Conservation (phyloP, 768 basidiomycete species). For the Phaeotremella skinneri region DNA sequence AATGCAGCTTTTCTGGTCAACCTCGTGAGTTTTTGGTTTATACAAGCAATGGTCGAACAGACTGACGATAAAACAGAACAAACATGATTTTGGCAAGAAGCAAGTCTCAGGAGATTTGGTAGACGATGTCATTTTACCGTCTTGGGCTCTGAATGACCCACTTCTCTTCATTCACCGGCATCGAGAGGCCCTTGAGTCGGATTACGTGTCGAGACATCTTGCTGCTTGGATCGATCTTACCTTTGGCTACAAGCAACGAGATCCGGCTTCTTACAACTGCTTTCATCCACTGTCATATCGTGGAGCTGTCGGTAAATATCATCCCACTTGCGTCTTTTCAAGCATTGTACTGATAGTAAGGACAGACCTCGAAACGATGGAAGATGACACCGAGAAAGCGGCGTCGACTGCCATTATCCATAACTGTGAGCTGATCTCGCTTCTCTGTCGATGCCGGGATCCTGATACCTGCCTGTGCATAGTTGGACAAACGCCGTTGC, state of each 20-base stretch:
- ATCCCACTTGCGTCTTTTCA: not conserved
- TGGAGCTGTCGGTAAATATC: constrained; percentile 62
- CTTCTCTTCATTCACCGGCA: constrained; percentile 76
- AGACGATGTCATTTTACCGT: constrained; percentile 81
- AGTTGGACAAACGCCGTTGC: constrained; percentile 91
- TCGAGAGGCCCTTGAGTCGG: constrained; percentile 79
- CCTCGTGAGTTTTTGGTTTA: constrained; percentile 34
- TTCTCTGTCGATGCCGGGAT: not conserved
- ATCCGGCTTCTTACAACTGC: constrained; percentile 71
- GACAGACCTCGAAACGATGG: constrained; percentile 78
- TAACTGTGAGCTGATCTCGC: constrained; percentile 63
- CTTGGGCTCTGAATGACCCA: constrained; percentile 83
- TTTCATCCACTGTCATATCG: constrained; percentile 94
- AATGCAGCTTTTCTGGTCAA: constrained; percentile 75
- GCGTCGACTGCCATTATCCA: constrained; percentile 94
- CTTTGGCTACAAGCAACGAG: constrained; percentile 64
- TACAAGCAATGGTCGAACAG: not conserved
- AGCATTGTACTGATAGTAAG: not conserved
- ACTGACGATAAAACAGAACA: constrained; percentile 31
- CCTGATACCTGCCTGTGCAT: constrained; percentile 4
- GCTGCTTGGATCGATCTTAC: constrained; percentile 91
- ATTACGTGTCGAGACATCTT: constrained; percentile 76
- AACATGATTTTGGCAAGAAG: constrained; percentile 51
- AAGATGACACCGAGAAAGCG: constrained; percentile 80
- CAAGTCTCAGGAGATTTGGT: constrained; percentile 57